A percentile compares a stretch with the other conserved stretches of the same genome.
Conservation (phyloP, 176 grass and related monocot genomes). For the Oryza meyeriana region DNA sequence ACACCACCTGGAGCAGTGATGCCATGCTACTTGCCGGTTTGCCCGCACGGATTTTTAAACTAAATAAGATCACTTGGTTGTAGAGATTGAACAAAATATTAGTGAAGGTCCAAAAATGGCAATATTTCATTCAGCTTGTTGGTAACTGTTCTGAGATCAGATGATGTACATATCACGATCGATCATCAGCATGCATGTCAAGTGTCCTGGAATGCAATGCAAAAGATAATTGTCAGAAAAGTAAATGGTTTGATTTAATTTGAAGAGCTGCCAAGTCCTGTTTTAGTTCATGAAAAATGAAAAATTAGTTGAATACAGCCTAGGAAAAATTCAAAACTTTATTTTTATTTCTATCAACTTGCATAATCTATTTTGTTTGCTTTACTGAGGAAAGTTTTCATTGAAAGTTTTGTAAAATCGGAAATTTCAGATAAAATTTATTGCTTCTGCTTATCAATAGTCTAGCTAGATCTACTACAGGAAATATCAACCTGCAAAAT, state of each 20-base stretch:
- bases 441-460: too few relatives aligned
- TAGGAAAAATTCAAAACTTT: not conserved
- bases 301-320: not conserved
- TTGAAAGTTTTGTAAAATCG: too few relatives aligned
- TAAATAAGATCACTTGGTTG: not conserved
- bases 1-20: too few relatives aligned
- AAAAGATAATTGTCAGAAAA: not conserved
- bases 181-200: constrained; percentile 45
- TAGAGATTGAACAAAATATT: not conserved
- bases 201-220: constrained; percentile 28
- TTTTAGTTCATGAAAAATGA: not conserved
- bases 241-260: not conserved
- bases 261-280: not conserved
- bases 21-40: too few relatives aligned
- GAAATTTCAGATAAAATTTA: too few relatives aligned
- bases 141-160: constrained; percentile 45
- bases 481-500: not conserved
- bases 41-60: too few relatives aligned
- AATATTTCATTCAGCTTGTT: constrained; percentile 50
- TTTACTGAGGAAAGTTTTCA: too few relatives aligned
- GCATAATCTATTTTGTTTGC: too few relatives aligned
- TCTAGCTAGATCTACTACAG: too few relatives aligned
- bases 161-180: constrained; percentile 45
- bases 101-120: not conserved
- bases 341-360: too few relatives aligned